Evolutionary conservation across 2,329 filamentous ascomycete species (phyloP), one percentile per base, ranked within the genome.

Genomic region (Fusarium coicis): DNA sequence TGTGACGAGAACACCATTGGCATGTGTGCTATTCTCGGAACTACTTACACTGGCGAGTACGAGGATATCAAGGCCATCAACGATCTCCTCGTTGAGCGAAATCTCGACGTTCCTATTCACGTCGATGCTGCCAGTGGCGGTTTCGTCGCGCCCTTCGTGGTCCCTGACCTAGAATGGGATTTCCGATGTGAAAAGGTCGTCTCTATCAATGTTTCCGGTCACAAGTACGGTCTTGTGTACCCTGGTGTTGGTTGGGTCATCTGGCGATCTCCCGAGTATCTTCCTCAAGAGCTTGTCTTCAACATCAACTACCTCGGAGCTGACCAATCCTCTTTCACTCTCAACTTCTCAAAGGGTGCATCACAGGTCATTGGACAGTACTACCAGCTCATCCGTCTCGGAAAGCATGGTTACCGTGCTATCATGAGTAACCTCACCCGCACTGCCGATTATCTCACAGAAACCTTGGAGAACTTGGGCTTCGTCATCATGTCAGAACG

Each of bases 231-330:
- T 26, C 85, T 90, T 26, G 86, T 97, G 55, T 97, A 98, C 80
- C 95, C 95, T 1, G 95, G 96, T 81, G 93, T 98, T 19, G 96
- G 96, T 66, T 98, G 96, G 96, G 91, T 96, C 16, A 87, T 98
- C 74, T 98, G 95, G 95, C 91, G 95, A 53, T 89, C 91, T 43
- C 89, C 93, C 56, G 92, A 96, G 81, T 96, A 88, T 83, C 88
- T 97, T 6, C 96, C 96, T 12, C 88, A 96, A 80, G 95, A 98
- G 79, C 91, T 98, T 28, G 94, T 98, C 78, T 98, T 98, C 90
- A 98, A 97, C 88, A 98, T 98, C 89, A 98, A 98, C 88, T 98
- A 98, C 84, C 92, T 98, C 10, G 96, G 96, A 55, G 95, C 96
- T 16, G 94, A 98, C 80, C 96, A 98, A 82, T 93, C 95, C 5